Percentiles rank a stretch among this genome's conserved stretches.
Conservation (phyloP, 176 grass and related monocot genomes). For the Zea luxurians region DNA sequence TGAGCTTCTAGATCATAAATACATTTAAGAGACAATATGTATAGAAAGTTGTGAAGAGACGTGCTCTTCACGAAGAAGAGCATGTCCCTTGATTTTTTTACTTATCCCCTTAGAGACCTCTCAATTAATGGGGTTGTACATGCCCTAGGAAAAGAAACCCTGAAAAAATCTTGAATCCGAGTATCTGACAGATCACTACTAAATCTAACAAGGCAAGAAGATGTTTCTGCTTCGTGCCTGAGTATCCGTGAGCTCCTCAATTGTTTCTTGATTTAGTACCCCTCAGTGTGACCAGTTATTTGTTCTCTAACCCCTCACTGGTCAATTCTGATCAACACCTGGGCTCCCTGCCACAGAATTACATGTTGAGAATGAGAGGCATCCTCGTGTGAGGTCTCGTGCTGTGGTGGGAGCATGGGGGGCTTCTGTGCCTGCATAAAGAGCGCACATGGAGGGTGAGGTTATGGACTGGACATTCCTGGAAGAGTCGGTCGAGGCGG, state of each 20-base stretch:
- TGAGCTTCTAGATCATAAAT: no score
- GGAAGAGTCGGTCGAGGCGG: neutral
- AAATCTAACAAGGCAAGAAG: neutral
- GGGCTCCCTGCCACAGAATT: neutral
- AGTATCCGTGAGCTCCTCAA: neutral
- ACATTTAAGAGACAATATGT: no score
- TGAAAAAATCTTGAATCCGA: neutral
- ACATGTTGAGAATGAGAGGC: neutral
- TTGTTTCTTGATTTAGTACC: neutral
- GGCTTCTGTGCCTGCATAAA: neutral
- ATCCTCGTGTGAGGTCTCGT: neutral
- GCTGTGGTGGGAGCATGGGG: neutral
- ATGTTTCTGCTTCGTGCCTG: neutral
- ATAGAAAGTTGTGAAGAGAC: no score
- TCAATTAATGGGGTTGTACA: no score
- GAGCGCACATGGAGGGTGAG: neutral
- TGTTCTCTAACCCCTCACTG: neutral
- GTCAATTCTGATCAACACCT: neutral
- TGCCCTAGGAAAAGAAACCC: neutral
- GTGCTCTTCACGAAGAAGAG: no score
- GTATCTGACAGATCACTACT: neutral
- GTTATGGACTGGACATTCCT: neutral
- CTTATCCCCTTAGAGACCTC: no score
- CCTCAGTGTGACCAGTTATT: neutral
- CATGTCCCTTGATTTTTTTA: no score